A percentile compares a stretch with the other conserved stretches of the same genome.
Conservation (phyloP, 2,329 filamentous ascomycete genomes). For the Pyrenophora teres region DNA sequence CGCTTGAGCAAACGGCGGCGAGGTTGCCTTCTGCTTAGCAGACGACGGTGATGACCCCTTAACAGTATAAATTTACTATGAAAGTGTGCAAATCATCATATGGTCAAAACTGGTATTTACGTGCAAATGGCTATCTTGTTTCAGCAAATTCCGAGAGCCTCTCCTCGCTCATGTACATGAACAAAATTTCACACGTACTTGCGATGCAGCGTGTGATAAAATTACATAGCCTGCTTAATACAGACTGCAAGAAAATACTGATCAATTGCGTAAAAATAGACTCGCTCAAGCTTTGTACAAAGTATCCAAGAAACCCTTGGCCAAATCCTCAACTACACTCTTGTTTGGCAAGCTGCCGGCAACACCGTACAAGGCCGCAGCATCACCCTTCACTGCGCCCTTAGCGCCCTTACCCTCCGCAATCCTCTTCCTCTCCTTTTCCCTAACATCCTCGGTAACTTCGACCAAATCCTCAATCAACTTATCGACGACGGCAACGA, state of each 20-base stretch:
- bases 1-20: conserved; percentile 64
- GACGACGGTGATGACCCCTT: conserved; percentile 2
- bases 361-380: conserved; percentile 90
- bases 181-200: not conserved
- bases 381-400: conserved; percentile 69
- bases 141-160: too few relatives aligned
- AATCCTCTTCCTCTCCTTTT: conserved; percentile 75
- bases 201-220: not conserved
- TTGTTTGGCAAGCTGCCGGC: conserved; percentile 95
- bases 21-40: conserved; percentile 60
- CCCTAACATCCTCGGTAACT: conserved; percentile 71
- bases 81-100: not conserved
- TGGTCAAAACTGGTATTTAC: too few relatives aligned
- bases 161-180: not conserved
- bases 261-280: not conserved
- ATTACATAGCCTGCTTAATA: too few relatives aligned
- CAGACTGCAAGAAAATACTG: not conserved
- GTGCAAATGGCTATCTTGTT: too few relatives aligned
- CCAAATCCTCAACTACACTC: conserved; percentile 88
- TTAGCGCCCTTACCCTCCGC: conserved; percentile 69
- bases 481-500: conserved; percentile 78
- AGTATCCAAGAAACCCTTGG: conserved; percentile 88
- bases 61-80: conserved; percentile 17
- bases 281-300: conserved; percentile 77
- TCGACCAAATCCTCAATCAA: conserved; percentile 71